phyloP scores from a whole-genome alignment of 805 yeast genomes.

The Starmerella bacillaris region DNA sequence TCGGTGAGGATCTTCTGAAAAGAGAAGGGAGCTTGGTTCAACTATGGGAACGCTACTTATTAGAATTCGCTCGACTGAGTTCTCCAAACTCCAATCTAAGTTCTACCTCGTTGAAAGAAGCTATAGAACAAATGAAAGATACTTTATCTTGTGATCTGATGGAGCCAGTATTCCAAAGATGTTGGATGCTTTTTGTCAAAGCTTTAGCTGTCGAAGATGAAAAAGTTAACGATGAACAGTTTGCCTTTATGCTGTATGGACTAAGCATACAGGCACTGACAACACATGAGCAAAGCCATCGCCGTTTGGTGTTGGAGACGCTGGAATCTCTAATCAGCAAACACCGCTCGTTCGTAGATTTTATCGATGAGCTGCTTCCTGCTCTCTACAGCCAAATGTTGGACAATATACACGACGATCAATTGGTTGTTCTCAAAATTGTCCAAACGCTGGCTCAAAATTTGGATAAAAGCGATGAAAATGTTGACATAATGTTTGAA shows the following conservation, averaged over 20 bases:
- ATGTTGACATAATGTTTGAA: constrained; percentile 69
- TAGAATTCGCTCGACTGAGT: constrained; percentile 56
- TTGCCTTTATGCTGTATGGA: constrained; percentile 55
- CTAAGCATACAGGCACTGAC: constrained; percentile 58
- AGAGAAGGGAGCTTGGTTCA: constrained; percentile 48
- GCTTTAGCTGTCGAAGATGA: constrained; percentile 43
- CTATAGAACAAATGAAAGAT: constrained; percentile 23
- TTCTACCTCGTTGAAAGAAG: constrained; percentile 14
- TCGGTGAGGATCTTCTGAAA: constrained; percentile 28
- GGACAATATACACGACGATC: constrained; percentile 33
- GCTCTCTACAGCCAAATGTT: constrained; percentile 54
- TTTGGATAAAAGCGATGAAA: constrained; percentile 30
- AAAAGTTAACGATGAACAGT: constrained; percentile 39
- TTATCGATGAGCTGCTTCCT: constrained; percentile 56
- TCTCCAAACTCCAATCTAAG: constrained; percentile 24
- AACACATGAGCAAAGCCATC: constrained; percentile 15
- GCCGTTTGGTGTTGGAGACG: constrained; percentile 30
- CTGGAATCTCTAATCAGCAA: constrained; percentile 41
- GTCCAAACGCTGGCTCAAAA: constrained; percentile 37
- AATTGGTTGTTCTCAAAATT: constrained; percentile 34
- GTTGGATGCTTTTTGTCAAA: constrained; percentile 64
- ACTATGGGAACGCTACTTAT: constrained; percentile 58
- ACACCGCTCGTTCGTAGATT: constrained; percentile 14
- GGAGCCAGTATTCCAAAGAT: constrained; percentile 32
- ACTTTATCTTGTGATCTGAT: constrained; percentile 26